These are phyloP conservation scores for Paecilomyces sp. DNA, from an alignment of 2,329 filamentous ascomycete species.

Conservation along the genomic window DNA sequence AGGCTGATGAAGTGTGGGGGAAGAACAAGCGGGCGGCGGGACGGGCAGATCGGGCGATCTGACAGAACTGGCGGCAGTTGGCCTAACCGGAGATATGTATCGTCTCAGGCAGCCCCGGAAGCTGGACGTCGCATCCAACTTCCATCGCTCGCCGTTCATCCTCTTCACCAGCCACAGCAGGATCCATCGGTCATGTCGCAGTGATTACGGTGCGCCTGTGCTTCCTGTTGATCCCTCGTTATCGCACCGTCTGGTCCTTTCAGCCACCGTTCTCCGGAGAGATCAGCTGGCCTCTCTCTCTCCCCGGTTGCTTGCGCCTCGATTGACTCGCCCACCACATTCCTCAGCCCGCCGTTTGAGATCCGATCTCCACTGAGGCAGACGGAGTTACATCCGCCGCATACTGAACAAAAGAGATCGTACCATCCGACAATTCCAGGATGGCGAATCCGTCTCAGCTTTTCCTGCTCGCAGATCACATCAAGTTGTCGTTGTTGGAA, in stretches of 20 bases:
- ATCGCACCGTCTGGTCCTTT: not conserved
- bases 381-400: not conserved
- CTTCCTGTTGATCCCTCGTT: not conserved
- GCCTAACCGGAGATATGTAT: not conserved
- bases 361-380: not conserved
- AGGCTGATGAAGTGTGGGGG: not conserved
- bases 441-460: constrained; percentile 63
- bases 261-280: not conserved
- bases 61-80: not conserved
- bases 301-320: not conserved
- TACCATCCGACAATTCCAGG: constrained; percentile 18
- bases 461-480: constrained; percentile 88
- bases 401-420: not conserved
- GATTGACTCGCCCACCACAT: not conserved
- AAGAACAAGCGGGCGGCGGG: not conserved
- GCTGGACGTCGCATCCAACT: not conserved
- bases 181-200: not conserved
- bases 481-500: constrained; percentile 92
- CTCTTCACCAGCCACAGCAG: not conserved
- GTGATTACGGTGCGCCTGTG: not conserved
- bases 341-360: not conserved
- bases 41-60: constrained; percentile 2
- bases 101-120: not conserved
- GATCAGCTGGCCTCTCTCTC: not conserved
- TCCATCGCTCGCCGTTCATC: not conserved